A percentile compares a stretch with the other conserved stretches of the same genome.
These are phyloP conservation scores for Pyrenopolyporus hunteri DNA, from an alignment of 495 filamentous ascomycete species.

Conservation along the genomic window DNA sequence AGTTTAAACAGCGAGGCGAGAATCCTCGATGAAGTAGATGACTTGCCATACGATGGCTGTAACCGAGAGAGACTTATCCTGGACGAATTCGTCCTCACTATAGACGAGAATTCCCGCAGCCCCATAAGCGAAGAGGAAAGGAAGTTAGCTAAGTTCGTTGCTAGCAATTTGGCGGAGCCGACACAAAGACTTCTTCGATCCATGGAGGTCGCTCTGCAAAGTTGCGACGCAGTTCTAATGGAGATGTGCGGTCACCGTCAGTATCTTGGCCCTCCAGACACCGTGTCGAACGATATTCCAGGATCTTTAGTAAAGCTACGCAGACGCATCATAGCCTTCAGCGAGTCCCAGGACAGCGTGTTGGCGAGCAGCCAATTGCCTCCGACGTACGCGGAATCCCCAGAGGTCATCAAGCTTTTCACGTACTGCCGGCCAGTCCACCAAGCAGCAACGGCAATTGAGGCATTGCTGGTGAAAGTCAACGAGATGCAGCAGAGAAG, in stretches of 20 bases:
- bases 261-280: slow-evolving; percentile 46
- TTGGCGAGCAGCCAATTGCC: slow-evolving; percentile 41
- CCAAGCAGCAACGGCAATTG: slow-evolving; percentile 56
- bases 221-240: slow-evolving; percentile 57
- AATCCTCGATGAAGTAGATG: slow-evolving; percentile 44
- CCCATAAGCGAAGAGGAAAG: slow-evolving; percentile 28
- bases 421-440: slow-evolving; percentile 61
- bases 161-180: slow-evolving; percentile 52
- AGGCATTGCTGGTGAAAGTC: slow-evolving; percentile 53
- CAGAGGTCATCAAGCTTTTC: slow-evolving; percentile 60
- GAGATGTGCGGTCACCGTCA: slow-evolving; percentile 53
- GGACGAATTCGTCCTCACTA: slow-evolving; percentile 45
- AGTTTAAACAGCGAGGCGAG: slow-evolving; percentile 52
- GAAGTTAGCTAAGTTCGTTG: slow-evolving; percentile 43
- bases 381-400: slow-evolving; percentile 41
- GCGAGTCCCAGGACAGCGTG: slow-evolving; percentile 42
- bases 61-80: slow-evolving; percentile 5
- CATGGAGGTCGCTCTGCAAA: slow-evolving; percentile 49
- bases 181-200: slow-evolving; percentile 52
- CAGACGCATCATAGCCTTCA: slow-evolving; percentile 44
- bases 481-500: slow-evolving; percentile 50
- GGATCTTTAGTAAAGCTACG: slow-evolving; percentile 44
- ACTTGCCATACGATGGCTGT: background rate
- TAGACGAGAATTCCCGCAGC: slow-evolving; percentile 34
- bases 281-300: slow-evolving; percentile 44